phyloP scores from a whole-genome alignment of 2,329 filamentous ascomycete genomes.

The Trichoderma koningiopsis region DNA sequence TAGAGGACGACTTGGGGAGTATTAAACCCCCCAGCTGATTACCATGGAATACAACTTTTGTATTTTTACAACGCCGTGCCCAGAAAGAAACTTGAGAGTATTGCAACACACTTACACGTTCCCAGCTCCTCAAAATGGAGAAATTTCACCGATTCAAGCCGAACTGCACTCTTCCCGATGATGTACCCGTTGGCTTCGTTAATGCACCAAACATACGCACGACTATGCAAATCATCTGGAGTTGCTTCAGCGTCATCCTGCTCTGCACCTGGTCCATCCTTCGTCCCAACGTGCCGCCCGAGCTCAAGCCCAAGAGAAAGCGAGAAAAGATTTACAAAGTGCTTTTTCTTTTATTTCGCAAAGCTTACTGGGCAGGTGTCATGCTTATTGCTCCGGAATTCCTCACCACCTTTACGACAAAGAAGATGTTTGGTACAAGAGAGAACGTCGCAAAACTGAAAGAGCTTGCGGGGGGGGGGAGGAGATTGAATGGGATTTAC shows the following conservation, averaged over 20 bases:
- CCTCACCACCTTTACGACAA: not conserved
- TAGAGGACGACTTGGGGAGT: not conserved
- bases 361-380: not conserved
- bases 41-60: too few species aligned
- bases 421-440: not conserved
- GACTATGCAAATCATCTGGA: not conserved
- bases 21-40: too few species aligned
- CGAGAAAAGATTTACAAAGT: not conserved
- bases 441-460: not conserved
- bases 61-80: too few species aligned
- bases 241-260: not conserved
- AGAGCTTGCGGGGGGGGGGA: too few species aligned
- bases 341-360: not conserved
- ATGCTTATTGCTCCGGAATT: not conserved
- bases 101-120: too few species aligned
- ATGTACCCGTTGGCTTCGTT: not conserved
- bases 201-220: not conserved
- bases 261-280: slow-evolving; percentile 12
- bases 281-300: not conserved
- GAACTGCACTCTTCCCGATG: not conserved
- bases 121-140: not conserved
- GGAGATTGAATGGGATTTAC: not conserved
- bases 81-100: too few species aligned
- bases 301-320: not conserved
- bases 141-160: not conserved